Conservation (phyloP, 225 moss, liverwort and hornwort species). For the Pseudisothecium myosuroides region DNA sequence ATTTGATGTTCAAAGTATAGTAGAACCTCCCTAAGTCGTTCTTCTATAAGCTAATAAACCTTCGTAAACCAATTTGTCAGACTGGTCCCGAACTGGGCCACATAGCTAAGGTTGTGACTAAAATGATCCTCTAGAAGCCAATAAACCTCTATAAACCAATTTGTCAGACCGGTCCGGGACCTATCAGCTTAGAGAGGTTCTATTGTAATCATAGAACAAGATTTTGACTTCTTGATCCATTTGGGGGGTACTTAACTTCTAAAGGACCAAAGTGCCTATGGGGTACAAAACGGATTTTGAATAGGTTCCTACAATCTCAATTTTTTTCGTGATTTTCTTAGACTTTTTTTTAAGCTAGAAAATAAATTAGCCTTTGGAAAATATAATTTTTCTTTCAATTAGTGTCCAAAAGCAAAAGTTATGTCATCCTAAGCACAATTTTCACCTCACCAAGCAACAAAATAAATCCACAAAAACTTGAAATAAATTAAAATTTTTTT, state of each 20-base stretch:
- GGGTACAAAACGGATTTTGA: not conserved
- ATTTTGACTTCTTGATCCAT: not conserved
- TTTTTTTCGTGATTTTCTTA: no score
- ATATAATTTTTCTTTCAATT: not conserved
- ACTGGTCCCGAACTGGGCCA: no score
- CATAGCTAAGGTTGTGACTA: no score
- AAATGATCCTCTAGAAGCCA: no score
- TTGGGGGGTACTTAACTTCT: fast-evolving
- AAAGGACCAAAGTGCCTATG: fast-evolving
- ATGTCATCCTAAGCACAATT: no score
- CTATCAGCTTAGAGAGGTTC: no score
- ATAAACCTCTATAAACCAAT: no score
- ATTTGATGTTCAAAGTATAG: not conserved
- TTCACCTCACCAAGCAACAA: no score
- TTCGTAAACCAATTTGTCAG: no score
- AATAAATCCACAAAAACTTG: not conserved
- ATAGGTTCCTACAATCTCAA: fast-evolving
- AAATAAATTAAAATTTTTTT: not conserved
- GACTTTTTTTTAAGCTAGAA: not conserved
- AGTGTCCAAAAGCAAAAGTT: fast-evolving
- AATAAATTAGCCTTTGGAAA: not conserved
- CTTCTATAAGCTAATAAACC: no score
- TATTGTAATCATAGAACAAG: not conserved
- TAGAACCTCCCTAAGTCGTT: no score
- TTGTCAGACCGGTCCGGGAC: no score